Base-by-base conservation (phyloP, 2,329 filamentous ascomycete species). In the Didymosphaeria variabile region DNA sequence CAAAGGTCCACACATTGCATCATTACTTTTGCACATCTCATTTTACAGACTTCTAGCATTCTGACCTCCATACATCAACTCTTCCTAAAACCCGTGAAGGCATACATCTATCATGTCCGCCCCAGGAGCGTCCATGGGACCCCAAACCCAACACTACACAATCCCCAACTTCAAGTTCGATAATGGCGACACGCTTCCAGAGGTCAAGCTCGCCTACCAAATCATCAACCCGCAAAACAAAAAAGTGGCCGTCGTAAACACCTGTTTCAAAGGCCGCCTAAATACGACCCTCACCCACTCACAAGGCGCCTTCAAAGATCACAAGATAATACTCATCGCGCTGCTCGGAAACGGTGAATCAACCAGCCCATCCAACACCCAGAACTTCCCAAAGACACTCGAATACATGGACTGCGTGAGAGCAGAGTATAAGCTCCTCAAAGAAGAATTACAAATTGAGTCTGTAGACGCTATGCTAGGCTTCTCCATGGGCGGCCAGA, bases 401-500 rank as follows among this genome's bases (percentile, higher is more conserved):
- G 67, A 71, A 19, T 82, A 86, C 63, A 77, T 78, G 62, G 85
- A 87, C 66, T 85, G 85, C 62, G 80, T 87, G n/a, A 75, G 74
- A 0, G 80, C 84, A 0, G 85, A 87, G 67, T 70, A 85, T 56
- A 67, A 72, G 0, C 78, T 87, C 1, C 78, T 78, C 0, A 68
- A 64, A 5, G 62, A 80, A 47, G 68, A 74, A 4, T 76, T 87
- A 0, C 79, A 79, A 1, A 72, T 87, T 15, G 66, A 68, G 13
- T 74, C 79, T 38, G 75, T 85, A 0, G 78, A 82, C 15, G 79
- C 81, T 10, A 82, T 86, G 34, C 68, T 86, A 2, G 85, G 85
- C 1, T 87, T 86, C 79, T 85, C 82, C 51, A 86, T 87, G 85
- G 85, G 85, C 40, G 85, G 84, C 1, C 82, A 81, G 23, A 81